Evolutionary conservation across 164 flowering plant species (phyloP), one percentile per base, ranked within the genome.

Genomic region (Cinnamomum micranthum): DNA sequence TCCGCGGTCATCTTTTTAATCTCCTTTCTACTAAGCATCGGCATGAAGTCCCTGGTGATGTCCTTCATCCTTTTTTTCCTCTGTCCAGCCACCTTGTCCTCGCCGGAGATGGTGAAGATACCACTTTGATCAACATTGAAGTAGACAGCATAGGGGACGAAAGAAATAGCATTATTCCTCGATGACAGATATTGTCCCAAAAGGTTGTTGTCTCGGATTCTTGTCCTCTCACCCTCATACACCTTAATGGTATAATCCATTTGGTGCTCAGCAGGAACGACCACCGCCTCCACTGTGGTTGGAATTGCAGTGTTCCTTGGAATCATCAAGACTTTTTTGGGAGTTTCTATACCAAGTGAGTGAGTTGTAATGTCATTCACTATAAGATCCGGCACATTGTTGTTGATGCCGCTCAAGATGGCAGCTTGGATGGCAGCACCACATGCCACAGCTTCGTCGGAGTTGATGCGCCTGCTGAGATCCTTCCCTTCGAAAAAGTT

Each of bases 401-500:
- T 0, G 17, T 14, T 55, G 5, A 3, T 55, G 17, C 60, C 20
- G 17, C 60, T 55, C 20, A 55, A 55, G 5, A 55, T 55, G 17
- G 5, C 17, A 14, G 60, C 89, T 35, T 85, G 88, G 2, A 85
- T 86, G 31, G 91, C 89, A 68, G 91, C 91, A 51, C 91, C 91
- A 60, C 83, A 84, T 6, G 91, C 91, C 59, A 86, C 89, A 17
- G 91, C 91, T 72, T 88, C 88, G 58, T 87, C 90, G 6, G 90
- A 87, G 81, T 87, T 86, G 66, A 87, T 86, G 77, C 88, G 85
- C 81, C 82, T 87, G 84, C 90, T 84, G 2, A 87, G 87, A 78
- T 87, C 90, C 79, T 85, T 85, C 17, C 88, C 89, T 13, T 89
- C 84, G 75, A 87, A 88, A 81, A 87, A 86, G 52, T 88, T 89